Evolutionary conservation across 2,329 filamentous ascomycete genomes (phyloP).

Genomic region (Trichoderma endophyticum): DNA sequence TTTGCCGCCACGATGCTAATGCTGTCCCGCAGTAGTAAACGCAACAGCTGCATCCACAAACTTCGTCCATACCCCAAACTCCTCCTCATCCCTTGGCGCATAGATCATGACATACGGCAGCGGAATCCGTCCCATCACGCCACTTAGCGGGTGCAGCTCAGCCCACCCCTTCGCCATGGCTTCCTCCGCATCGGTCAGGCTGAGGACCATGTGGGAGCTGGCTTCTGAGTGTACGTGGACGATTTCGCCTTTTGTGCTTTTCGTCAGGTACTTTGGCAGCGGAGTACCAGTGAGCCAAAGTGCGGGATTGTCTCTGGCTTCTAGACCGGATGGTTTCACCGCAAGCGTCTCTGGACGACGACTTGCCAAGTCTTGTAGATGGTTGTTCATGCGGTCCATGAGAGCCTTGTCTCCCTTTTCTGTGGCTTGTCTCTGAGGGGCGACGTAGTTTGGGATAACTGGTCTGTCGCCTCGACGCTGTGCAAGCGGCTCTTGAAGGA

Average conservation of each 20-base stretch:
- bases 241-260: slow-evolving; percentile 30
- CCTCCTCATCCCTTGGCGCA: slow-evolving; percentile 37
- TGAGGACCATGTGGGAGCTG: slow-evolving; percentile 38
- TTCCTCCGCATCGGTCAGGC: slow-evolving; percentile 36
- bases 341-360: not conserved
- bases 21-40: slow-evolving; percentile 18
- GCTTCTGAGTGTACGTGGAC: slow-evolving; percentile 40
- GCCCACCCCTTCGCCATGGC: slow-evolving; percentile 39
- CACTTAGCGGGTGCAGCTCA: slow-evolving; percentile 35
- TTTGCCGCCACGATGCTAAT: not conserved
- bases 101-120: slow-evolving; percentile 39
- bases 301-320: slow-evolving; percentile 6
- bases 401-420: slow-evolving; percentile 22
- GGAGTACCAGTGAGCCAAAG: slow-evolving; percentile 12
- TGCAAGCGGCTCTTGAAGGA: slow-evolving; percentile 21
- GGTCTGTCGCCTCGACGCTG: slow-evolving; percentile 29
- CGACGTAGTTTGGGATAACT: slow-evolving; percentile 33
- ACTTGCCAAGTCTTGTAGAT: slow-evolving; percentile 23
- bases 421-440: slow-evolving; percentile 39
- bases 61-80: slow-evolving; percentile 33
- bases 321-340: slow-evolving; percentile 1
- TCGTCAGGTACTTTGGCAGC: slow-evolving; percentile 13
- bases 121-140: slow-evolving; percentile 10
- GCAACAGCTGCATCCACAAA: slow-evolving; percentile 17
- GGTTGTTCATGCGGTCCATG: slow-evolving; percentile 26